These are phyloP conservation scores for Acanthamoeba sp. DNA, from an alignment of 208 protist species.

Conservation along the genomic window DNA sequence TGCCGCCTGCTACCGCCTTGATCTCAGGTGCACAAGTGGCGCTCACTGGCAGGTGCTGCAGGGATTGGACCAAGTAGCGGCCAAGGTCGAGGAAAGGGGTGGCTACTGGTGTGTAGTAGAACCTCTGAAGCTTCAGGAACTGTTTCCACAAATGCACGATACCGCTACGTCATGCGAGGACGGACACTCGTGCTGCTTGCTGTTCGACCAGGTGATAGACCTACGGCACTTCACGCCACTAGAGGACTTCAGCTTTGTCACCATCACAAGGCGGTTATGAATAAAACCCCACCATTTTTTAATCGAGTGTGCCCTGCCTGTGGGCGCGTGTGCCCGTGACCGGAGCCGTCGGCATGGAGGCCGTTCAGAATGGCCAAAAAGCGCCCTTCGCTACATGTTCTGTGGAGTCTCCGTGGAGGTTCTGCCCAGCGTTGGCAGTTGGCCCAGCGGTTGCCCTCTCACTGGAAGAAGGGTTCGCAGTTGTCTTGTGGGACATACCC, in stretches of 20 bases:
- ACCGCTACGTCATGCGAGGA: too few relatives aligned
- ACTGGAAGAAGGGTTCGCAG: background rate
- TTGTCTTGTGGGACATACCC: slow-evolving; percentile 30
- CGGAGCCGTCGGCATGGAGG: too few relatives aligned
- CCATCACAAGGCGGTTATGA: background rate
- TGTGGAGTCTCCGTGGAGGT: too few relatives aligned
- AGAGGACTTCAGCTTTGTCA: background rate
- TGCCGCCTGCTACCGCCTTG: background rate
- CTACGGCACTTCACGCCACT: background rate
- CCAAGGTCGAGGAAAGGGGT: background rate
- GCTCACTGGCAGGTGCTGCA: too few relatives aligned
- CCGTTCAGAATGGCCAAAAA: too few relatives aligned
- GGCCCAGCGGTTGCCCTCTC: too few relatives aligned
- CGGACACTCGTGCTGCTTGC: background rate
- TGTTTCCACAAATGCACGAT: background rate
- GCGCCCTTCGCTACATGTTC: too few relatives aligned
- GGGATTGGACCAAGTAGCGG: background rate
- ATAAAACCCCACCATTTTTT: background rate
- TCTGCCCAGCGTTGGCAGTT: too few relatives aligned
- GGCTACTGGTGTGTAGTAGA: background rate
- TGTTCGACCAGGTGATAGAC: slow-evolving; percentile 36
- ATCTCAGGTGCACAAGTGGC: background rate
- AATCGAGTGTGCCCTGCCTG: too few relatives aligned
- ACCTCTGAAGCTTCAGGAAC: background rate
- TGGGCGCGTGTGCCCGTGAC: too few relatives aligned